phyloP scores from a whole-genome alignment of 257 asterid genomes.

The Plantago elongata region DNA sequence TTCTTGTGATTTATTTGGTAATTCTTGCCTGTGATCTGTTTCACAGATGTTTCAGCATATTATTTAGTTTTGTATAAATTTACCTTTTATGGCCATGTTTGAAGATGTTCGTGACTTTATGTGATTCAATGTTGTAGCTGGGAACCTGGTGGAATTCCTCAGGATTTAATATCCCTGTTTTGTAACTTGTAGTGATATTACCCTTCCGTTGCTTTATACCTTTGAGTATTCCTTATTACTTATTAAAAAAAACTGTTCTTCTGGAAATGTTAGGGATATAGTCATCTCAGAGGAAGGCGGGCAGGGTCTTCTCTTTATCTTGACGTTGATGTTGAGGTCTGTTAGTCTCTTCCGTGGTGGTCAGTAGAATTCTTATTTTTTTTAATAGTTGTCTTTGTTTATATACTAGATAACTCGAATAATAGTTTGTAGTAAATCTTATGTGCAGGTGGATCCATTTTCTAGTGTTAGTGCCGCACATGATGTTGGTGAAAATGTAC shows the following conservation, averaged over 20 bases:
- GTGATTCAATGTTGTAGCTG: no score
- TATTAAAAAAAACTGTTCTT: background rate
- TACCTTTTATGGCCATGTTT: no score
- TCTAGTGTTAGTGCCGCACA: constrained; percentile 95
- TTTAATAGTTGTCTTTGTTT: background rate
- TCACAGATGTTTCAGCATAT: no score
- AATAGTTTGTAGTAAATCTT: constrained; percentile 10
- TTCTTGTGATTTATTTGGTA: no score
- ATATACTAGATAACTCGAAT: background rate
- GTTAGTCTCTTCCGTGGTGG: constrained; percentile 14
- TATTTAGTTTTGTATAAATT: no score
- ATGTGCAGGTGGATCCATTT: constrained; percentile 81
- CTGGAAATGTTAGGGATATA: constrained; percentile 63
- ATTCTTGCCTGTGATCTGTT: no score
- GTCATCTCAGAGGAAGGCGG: constrained; percentile 85
- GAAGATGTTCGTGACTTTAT: no score
- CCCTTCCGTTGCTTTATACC: background rate
- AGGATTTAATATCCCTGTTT: no score
- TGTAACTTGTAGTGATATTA: no score
- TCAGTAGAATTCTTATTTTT: background rate
- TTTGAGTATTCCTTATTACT: constrained; percentile 2
- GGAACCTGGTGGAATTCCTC: no score
- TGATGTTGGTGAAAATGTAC: constrained; percentile 79
- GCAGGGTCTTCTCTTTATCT: constrained; percentile 92
- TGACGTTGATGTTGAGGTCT: constrained; percentile 85